phyloP scores from a whole-genome alignment of 2,329 filamentous ascomycete species.

The Penicillium rolfsii region DNA sequence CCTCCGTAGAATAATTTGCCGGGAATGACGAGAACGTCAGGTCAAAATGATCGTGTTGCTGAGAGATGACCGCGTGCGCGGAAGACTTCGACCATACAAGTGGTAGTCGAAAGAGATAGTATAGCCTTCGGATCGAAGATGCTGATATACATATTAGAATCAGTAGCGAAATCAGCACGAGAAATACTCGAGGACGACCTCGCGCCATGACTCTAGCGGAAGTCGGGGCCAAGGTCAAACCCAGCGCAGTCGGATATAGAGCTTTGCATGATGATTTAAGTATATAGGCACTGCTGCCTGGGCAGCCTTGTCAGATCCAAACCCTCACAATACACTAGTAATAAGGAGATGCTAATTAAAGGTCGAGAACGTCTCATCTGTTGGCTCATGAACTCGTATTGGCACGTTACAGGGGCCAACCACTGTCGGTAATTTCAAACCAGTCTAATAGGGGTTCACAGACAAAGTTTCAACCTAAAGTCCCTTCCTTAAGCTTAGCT shows the following conservation, averaged over 20 bases:
- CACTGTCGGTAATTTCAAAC: background rate
- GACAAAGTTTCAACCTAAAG: background rate
- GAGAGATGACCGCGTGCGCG: background rate
- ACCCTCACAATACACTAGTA: background rate
- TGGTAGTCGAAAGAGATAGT: conserved; percentile 1
- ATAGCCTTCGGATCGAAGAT: background rate
- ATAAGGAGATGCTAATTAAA: background rate
- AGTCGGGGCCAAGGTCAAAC: background rate
- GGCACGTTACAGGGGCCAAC: background rate
- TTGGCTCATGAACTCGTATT: background rate
- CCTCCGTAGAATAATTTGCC: background rate
- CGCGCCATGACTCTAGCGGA: background rate
- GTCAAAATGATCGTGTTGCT: conserved; percentile 2
- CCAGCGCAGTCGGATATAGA: background rate
- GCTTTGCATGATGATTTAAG: background rate
- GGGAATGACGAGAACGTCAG: background rate
- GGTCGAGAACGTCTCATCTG: background rate
- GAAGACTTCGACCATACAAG: background rate
- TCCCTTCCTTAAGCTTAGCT: conserved; percentile 1
- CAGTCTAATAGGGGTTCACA: background rate
- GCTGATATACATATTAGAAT: background rate
- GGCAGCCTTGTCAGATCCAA: background rate
- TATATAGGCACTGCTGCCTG: background rate
- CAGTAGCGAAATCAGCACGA: background rate
- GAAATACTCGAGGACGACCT: background rate